These are phyloP conservation scores for Candida hispaniensis DNA, from an alignment of 805 yeast genomes.

Conservation along the genomic window DNA sequence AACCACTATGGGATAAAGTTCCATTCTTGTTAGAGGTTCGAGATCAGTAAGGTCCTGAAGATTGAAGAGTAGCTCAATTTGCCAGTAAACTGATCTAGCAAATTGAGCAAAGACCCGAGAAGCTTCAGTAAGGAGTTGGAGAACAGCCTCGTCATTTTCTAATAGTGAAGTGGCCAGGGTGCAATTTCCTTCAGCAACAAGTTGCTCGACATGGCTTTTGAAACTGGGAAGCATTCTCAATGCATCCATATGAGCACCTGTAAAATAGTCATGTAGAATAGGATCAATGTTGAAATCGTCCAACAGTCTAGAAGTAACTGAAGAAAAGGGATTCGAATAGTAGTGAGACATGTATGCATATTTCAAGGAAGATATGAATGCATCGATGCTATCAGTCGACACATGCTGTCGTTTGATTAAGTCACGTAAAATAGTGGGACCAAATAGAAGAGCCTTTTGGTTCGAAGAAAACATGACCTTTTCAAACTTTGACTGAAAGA, in stretches of 20 bases:
- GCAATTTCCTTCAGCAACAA: conserved; percentile 9
- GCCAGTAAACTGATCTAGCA: no score
- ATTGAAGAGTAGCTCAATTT: no score
- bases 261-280: conserved; percentile 8
- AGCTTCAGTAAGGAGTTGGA: conserved; percentile 16
- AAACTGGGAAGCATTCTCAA: conserved; percentile 33
- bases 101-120: conserved; percentile 9
- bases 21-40: no score
- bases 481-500: conserved; percentile 18
- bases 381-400: conserved; percentile 22
- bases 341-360: conserved; percentile 30
- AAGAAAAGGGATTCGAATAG: conserved; percentile 31
- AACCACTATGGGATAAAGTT: no score
- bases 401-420: conserved; percentile 20
- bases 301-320: conserved; percentile 15
- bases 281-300: conserved; percentile 6
- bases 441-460: conserved; percentile 18
- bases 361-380: conserved; percentile 23
- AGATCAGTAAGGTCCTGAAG: no score
- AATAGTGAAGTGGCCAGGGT: conserved; percentile 19
- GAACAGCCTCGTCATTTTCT: conserved; percentile 21
- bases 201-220: conserved; percentile 21
- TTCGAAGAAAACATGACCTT: conserved; percentile 18
- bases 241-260: conserved; percentile 22
- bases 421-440: conserved; percentile 21